Conservation (phyloP, 2,329 filamentous ascomycete genomes). For the Cadophora sp. region DNA sequence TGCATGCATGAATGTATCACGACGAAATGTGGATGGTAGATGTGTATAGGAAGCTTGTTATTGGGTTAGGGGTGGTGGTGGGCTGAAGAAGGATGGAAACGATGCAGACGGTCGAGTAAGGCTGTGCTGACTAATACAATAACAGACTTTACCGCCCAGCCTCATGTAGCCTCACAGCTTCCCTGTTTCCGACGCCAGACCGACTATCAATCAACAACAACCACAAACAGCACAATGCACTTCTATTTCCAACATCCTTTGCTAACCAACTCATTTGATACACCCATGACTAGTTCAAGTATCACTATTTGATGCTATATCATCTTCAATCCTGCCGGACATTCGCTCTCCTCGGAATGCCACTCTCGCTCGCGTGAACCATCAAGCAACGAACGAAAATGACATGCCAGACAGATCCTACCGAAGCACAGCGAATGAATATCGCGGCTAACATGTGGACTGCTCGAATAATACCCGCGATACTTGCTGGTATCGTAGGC, state of each 20-base stretch:
- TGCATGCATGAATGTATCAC: too few relatives aligned
- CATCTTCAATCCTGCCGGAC: neutral
- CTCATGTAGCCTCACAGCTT: slow-evolving; percentile 7
- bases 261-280: neutral
- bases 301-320: slow-evolving; percentile 5
- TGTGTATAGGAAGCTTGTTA: too few relatives aligned
- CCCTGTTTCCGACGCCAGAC: neutral
- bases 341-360: neutral
- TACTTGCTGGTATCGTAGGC: slow-evolving; percentile 70
- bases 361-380: neutral
- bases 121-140: slow-evolving; percentile 5
- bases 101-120: neutral
- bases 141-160: neutral
- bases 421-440: slow-evolving; percentile 19
- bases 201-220: neutral
- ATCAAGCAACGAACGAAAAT: neutral
- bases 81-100: neutral
- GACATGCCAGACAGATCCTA: slow-evolving; percentile 7
- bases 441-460: slow-evolving; percentile 41
- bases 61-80: neutral
- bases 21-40: too few relatives aligned
- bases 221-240: neutral
- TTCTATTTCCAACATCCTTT: neutral
- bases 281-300: neutral
- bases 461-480: slow-evolving; percentile 65